A percentile compares a stretch with the other conserved stretches of the same genome.
Evolutionary conservation across 2,329 filamentous ascomycete species (phyloP).

Genomic region (Didymella pomorum): DNA sequence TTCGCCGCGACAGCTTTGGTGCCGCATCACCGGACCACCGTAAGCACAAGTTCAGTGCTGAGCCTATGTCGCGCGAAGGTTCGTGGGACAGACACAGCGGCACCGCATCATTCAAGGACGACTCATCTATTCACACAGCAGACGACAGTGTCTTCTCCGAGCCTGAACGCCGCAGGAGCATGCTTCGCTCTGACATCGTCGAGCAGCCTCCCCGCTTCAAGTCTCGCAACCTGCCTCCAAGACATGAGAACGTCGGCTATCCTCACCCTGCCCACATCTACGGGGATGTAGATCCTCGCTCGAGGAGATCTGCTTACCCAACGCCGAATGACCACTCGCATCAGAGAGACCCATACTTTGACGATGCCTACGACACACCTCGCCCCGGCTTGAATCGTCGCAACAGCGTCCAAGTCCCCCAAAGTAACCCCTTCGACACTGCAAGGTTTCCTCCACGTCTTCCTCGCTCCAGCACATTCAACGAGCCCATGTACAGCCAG

Average conservation of each 20-base stretch:
- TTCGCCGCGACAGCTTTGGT: slow-evolving; percentile 20
- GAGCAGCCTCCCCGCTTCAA: slow-evolving; percentile 4
- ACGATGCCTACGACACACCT: slow-evolving; percentile 8
- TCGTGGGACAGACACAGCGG: slow-evolving; percentile 35
- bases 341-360: slow-evolving; percentile 18
- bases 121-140: slow-evolving; percentile 31
- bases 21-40: slow-evolving; percentile 21
- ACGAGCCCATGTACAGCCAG: slow-evolving; percentile 4
- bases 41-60: slow-evolving; percentile 15
- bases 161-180: slow-evolving; percentile 18
- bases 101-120: slow-evolving; percentile 28
- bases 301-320: slow-evolving; percentile 3
- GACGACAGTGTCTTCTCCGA: slow-evolving; percentile 34
- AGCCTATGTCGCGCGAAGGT: slow-evolving; percentile 30
- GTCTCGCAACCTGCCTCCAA: slow-evolving; percentile 7
- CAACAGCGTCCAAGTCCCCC: slow-evolving; percentile 20
- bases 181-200: slow-evolving; percentile 4
- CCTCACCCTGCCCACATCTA: slow-evolving; percentile 23
- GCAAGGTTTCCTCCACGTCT: slow-evolving; percentile 18
- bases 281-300: slow-evolving; percentile 15
- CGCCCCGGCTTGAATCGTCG: slow-evolving; percentile 22
- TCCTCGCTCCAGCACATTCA: slow-evolving; percentile 17
- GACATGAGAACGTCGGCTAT: slow-evolving; percentile 6
- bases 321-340: slow-evolving; percentile 19
- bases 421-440: slow-evolving; percentile 20